phyloP scores from a whole-genome alignment of 2,329 filamentous ascomycete genomes.

The Ophiocordyceps camponoti-leonardi region DNA sequence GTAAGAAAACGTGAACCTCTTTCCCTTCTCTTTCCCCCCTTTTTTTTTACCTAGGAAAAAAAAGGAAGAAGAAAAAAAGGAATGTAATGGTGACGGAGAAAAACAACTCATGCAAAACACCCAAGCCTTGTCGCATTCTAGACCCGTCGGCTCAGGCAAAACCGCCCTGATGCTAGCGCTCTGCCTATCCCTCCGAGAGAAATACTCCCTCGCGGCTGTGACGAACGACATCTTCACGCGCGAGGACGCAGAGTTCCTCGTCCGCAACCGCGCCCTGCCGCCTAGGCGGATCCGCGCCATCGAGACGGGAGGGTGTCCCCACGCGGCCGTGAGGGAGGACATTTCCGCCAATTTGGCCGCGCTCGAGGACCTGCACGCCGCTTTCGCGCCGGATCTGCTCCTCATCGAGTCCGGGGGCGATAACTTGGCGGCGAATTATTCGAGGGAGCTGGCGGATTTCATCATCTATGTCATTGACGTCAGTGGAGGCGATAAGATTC shows the following conservation, averaged over 20 bases:
- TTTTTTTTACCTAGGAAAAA: not conserved
- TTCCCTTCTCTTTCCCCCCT: not conserved
- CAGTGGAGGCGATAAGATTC: constrained; percentile 89
- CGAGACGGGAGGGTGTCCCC: constrained; percentile 92
- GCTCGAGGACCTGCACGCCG: constrained; percentile 69
- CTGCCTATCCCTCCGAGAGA: constrained; percentile 63
- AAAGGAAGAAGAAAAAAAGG: not conserved
- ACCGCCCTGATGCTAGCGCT: constrained; percentile 93
- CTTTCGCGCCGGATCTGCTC: constrained; percentile 66
- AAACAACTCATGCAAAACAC: no score
- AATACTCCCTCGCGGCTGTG: constrained; percentile 80
- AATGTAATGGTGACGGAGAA: not conserved
- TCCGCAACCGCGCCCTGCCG: constrained; percentile 66
- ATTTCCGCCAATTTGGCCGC: constrained; percentile 88
- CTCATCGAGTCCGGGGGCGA: constrained; percentile 94
- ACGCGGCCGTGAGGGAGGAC: constrained; percentile 94
- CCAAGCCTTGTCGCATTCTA: no score
- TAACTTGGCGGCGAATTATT: constrained; percentile 95
- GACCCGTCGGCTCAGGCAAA: constrained; percentile 92
- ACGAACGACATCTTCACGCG: constrained; percentile 99
- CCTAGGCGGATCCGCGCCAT: constrained; percentile 79
- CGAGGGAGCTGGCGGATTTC: constrained; percentile 82
- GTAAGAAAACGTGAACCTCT: constrained; percentile 28
- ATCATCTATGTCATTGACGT: constrained; percentile 99
- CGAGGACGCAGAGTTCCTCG: constrained; percentile 96